A percentile compares a stretch with the other conserved stretches of the same genome.
phyloP scores from a whole-genome alignment of 2,329 filamentous ascomycete species.

The Penicillium sp. region DNA sequence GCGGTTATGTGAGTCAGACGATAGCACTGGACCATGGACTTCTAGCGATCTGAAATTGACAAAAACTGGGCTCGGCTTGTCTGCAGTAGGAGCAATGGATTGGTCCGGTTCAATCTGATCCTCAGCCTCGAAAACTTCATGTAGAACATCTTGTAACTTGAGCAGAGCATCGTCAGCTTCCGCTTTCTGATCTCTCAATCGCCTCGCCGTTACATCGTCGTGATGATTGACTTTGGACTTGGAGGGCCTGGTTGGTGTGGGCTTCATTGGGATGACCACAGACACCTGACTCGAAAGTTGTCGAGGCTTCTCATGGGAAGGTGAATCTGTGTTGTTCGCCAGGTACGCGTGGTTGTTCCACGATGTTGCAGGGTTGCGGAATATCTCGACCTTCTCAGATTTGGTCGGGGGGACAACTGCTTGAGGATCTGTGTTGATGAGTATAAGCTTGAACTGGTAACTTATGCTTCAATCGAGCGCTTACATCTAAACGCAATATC shows the following conservation, averaged over 20 bases:
- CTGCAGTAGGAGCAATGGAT: constrained; percentile 32
- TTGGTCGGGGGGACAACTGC: constrained; percentile 20
- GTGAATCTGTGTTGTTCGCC: constrained; percentile 43
- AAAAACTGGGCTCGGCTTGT: constrained; percentile 51
- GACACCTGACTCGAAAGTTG: constrained; percentile 33
- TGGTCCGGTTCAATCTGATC: constrained; percentile 58
- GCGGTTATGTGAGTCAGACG: constrained; percentile 60
- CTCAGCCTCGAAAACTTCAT: constrained; percentile 71
- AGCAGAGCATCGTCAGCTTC: constrained; percentile 69
- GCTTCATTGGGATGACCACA: constrained; percentile 45
- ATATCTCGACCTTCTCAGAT: constrained; percentile 15
- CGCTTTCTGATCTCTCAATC: constrained; percentile 68
- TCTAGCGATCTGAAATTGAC: constrained; percentile 29
- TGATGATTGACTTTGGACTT: constrained; percentile 53
- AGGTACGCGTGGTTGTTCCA: constrained; percentile 20
- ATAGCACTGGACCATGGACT: constrained; percentile 49
- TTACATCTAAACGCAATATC: constrained; percentile 42
- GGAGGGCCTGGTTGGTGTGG: constrained; percentile 32
- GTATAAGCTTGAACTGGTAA: constrained; percentile 3
- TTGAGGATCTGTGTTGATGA: constrained; percentile 30
- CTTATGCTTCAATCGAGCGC: constrained; percentile 7
- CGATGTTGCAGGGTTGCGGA: constrained; percentile 18
- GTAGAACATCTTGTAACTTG: constrained; percentile 63
- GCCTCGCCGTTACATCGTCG: constrained; percentile 54
- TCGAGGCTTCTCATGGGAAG: constrained; percentile 18